Base-by-base conservation (phyloP, 177 flowering plant genomes). In the Vitis hybrid region DNA sequence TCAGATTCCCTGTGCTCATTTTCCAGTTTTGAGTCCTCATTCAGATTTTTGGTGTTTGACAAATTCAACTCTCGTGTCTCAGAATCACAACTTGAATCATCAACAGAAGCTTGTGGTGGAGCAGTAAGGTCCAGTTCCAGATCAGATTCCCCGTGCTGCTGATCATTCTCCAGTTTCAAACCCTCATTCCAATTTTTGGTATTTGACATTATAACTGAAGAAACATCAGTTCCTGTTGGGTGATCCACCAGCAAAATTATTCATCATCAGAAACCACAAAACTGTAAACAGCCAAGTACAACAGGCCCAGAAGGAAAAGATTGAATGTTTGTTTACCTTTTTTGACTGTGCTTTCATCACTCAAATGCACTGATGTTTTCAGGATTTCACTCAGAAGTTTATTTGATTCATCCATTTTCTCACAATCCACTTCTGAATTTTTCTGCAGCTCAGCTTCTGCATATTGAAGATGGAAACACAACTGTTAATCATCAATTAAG, bases 361-460 rank as follows among this genome's bases (percentile, higher is more conserved):
- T 17, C 40, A 55, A 26, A 34, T 66, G 62, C 30, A 45, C 23
- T 49, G 52, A 61, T 10, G 40, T 52, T 54, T 71, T 62, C n/a
- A 54, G 21, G 40, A 19, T 23, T 55, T 57, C 67, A 57, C 48
- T 63, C 66, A 57, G 9, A 32, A 14, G 32, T 9, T n/a, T 56
- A 54, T 48, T 17, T 21, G 63, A 67, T 52, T 13, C 62, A 8
- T 57, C 60, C 9, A 23, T 6, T 18, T 23, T 19, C 23, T 57
- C 11, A 19, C 32, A 57, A 14, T 17, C 56, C 60, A 8, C 60
- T 21, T 57, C 60, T 1, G 60, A 26, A 3, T 26, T 10, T 57
- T 57, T 57, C 26, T 57, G 60, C 18, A 57, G 6, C 17, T 57
- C 60, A 57, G 30, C 26, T 57, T 10, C 60, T 57, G 60, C 60